Evolutionary conservation across 1,284 basidiomycete species (phyloP).

Genomic region (Tylopilus sp.): DNA sequence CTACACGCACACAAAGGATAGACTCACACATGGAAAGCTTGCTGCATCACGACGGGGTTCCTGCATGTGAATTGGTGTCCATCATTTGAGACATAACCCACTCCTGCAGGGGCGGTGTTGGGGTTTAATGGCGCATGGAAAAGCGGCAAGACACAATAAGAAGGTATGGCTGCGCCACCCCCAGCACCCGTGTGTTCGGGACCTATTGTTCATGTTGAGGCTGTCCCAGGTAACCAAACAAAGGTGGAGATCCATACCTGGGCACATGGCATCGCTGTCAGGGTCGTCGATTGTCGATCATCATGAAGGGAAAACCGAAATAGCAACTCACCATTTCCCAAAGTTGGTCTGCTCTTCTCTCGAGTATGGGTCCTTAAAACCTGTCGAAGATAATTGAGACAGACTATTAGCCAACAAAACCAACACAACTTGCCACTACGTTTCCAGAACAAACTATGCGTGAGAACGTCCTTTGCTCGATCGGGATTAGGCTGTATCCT

Average conservation of each 20-base stretch:
- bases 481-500: constrained; percentile 47
- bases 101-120: constrained; percentile 28
- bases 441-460: constrained; percentile 57
- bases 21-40: constrained; percentile 28
- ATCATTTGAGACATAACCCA: constrained; percentile 56
- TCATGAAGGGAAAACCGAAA: neutral
- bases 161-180: constrained; percentile 45
- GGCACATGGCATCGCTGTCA: constrained; percentile 55
- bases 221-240: neutral
- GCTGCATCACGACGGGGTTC: constrained; percentile 53
- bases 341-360: constrained; percentile 53
- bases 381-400: constrained; percentile 8
- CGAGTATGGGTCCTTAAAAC: constrained; percentile 54
- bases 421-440: constrained; percentile 42
- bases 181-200: constrained; percentile 44
- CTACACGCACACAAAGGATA: neutral
- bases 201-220: constrained; percentile 34
- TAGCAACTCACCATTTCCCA: constrained; percentile 46
- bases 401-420: neutral
- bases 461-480: constrained; percentile 52
- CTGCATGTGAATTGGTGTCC: constrained; percentile 48
- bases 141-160: constrained; percentile 54
- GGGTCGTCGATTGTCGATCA: neutral
- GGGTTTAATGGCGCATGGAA: constrained; percentile 48
- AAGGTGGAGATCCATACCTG: constrained; percentile 8